Conservation (phyloP, 177 flowering plant genomes). For the Telopea speciosissima region DNA sequence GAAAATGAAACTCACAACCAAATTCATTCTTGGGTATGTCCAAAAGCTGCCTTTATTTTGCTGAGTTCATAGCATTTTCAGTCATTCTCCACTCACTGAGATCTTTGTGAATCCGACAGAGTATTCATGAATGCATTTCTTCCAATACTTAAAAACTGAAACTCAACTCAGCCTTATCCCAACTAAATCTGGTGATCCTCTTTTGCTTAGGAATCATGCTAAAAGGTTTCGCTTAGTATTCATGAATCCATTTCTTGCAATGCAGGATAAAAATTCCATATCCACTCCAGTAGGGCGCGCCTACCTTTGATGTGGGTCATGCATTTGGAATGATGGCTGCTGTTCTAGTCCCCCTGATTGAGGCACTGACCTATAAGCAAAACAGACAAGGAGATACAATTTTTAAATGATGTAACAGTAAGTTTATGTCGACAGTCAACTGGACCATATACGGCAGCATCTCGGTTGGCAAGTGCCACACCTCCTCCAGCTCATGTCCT, state of each 20-base stretch:
- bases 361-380: conserved; percentile 41
- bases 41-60: too few species aligned
- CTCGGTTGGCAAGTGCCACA: conserved; percentile 95
- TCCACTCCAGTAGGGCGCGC: conserved; percentile 99
- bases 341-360: conserved; percentile 81
- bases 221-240: too few species aligned
- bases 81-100: too few species aligned
- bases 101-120: too few species aligned
- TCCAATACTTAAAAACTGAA: too few species aligned
- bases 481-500: conserved; percentile 99
- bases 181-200: too few species aligned
- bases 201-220: too few species aligned
- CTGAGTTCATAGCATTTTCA: too few species aligned
- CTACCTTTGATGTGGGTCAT: conserved; percentile 94
- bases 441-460: conserved; percentile 92
- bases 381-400: neutral
- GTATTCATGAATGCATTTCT: too few species aligned
- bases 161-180: too few species aligned
- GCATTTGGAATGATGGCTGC: conserved; percentile 99
- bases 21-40: too few species aligned
- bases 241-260: neutral
- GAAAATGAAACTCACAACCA: too few species aligned
- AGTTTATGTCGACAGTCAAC: conserved; percentile 61
- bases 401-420: neutral
- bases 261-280: conserved; percentile 97